Base-by-base conservation (phyloP, 805 yeast genomes). In the Kazachstania africana region DNA sequence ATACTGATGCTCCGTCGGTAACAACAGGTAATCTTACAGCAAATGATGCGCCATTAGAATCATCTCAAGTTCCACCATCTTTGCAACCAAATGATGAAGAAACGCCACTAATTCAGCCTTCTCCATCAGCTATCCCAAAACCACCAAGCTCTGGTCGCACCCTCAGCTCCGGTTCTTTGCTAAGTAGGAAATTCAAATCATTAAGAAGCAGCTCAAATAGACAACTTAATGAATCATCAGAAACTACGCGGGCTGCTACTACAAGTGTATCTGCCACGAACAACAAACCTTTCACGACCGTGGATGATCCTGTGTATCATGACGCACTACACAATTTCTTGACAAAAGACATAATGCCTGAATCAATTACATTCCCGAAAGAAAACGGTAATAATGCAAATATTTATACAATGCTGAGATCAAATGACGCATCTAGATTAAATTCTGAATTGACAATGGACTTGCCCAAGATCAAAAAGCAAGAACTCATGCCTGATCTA, bases 81-180 rank as follows among this genome's bases (percentile, higher is more conserved):
- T 6, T 23, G n/a, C 26, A 8, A 23, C 12, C 27, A 21, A 14
- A 12, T 21, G 22, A 10, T 15, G 13, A 17, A n/a, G n/a, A n/a
- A n/a, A n/a, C n/a, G n/a, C n/a, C n/a, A n/a, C n/a, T n/a, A n/a
- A n/a, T n/a, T n/a, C n/a, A n/a, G n/a, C n/a, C n/a, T 8, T 20
- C 9, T 16, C 22, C 6, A 8, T 19, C 22, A 19, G 10, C 6
- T 19, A 6, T 10, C 6, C 9, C 22, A 8, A 5, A 41, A 37
- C 29, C 27, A n/a, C 6, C 16, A 19, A 10, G 10, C 6, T 19
- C 22, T 13, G 32, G 37, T 9, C 37, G 50, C 13, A 33, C 49
- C 1, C 8, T 31, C 30, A 48, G 53, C 23, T 42, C 54, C 2
- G 53, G 54, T 12, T 48, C 57, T 4, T 35, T 50, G 13, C 32